A percentile compares a stretch with the other conserved stretches of the same genome.
Evolutionary conservation across 495 filamentous ascomycete species (phyloP).

Genomic region (Pyrenula aspistea): DNA sequence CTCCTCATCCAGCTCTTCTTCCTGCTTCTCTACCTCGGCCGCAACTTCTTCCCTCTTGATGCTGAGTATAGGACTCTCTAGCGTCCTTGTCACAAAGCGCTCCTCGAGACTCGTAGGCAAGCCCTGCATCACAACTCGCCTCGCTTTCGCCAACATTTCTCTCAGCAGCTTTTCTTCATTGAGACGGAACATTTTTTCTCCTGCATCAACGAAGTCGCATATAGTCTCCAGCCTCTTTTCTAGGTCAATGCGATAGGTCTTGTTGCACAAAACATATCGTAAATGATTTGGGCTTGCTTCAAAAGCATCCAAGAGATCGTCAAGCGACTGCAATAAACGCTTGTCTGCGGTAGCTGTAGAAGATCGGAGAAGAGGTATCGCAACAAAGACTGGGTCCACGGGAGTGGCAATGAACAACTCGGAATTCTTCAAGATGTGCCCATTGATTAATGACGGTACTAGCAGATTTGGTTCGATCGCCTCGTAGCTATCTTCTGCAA

Average conservation of each 20-base stretch:
- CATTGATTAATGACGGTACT: slow-evolving; percentile 14
- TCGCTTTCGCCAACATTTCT: slow-evolving; percentile 59
- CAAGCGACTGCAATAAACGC: slow-evolving; percentile 59
- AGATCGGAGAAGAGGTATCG: slow-evolving; percentile 55
- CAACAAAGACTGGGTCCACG: slow-evolving; percentile 71
- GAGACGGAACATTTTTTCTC: slow-evolving; percentile 71
- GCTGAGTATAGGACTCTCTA: slow-evolving; percentile 61
- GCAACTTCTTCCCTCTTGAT: slow-evolving; percentile 36
- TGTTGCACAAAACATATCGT: slow-evolving; percentile 39
- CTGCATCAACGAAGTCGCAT: slow-evolving; percentile 69
- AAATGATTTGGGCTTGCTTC: slow-evolving; percentile 43
- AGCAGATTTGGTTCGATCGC: slow-evolving; percentile 1
- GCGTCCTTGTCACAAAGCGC: slow-evolving; percentile 60
- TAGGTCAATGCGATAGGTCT: slow-evolving; percentile 25
- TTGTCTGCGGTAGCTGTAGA: slow-evolving; percentile 28
- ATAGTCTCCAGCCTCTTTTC: slow-evolving; percentile 46
- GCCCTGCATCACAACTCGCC: slow-evolving; percentile 47
- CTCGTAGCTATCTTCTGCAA: slow-evolving; percentile 4
- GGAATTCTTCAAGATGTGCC: slow-evolving; percentile 44
- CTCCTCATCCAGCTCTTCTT: slow-evolving; percentile 16
- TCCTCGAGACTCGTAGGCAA: slow-evolving; percentile 79
- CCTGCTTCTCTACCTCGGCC: slow-evolving; percentile 5
- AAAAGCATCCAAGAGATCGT: slow-evolving; percentile 68
- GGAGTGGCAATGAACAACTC: slow-evolving; percentile 73
- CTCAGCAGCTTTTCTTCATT: slow-evolving; percentile 55